phyloP scores from a whole-genome alignment of 495 filamentous ascomycete species.

The Aspergillus haitiensis region DNA sequence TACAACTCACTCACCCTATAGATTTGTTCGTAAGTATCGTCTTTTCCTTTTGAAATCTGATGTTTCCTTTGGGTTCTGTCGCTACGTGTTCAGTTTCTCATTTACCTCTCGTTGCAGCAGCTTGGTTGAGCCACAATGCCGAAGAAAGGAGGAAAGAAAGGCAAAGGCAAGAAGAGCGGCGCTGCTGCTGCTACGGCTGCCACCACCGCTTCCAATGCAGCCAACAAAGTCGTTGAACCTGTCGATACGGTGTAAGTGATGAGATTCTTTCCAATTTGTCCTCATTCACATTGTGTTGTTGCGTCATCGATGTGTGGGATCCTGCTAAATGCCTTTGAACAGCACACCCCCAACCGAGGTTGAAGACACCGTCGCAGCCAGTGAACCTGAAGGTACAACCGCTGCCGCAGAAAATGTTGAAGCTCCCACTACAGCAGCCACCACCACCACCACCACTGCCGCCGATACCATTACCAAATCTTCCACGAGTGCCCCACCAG shows the following conservation, averaged over 20 bases:
- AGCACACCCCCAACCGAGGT: conserved; percentile 40
- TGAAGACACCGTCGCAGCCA: conserved; percentile 43
- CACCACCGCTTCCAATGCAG: neutral
- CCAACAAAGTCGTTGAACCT: conserved; percentile 34
- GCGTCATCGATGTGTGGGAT: conserved; percentile 9
- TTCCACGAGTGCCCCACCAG: conserved; percentile 24
- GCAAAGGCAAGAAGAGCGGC: conserved; percentile 39
- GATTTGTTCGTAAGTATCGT: conserved; percentile 19
- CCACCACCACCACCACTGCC: conserved; percentile 25
- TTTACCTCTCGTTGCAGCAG: conserved; percentile 6
- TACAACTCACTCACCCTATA: conserved; percentile 1
- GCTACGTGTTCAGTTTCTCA: conserved; percentile 21
- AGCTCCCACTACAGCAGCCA: conserved; percentile 29
- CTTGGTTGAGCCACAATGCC: conserved; percentile 33
- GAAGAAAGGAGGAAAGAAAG: conserved; percentile 50
- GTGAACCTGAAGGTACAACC: conserved; percentile 33
- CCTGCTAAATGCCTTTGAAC: conserved; percentile 1
- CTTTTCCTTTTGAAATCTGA: neutral
- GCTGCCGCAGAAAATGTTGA: conserved; percentile 28
- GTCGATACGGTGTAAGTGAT: conserved; percentile 48
- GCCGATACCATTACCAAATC: conserved; percentile 25
- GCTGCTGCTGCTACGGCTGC: conserved; percentile 31
- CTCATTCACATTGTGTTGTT: conserved; percentile 4
- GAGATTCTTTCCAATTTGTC: neutral
- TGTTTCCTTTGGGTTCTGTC: conserved; percentile 10